These are phyloP conservation scores for Zelopaecilomyces penicillatus DNA, from an alignment of 2,329 filamentous ascomycete species.

Conservation along the genomic window DNA sequence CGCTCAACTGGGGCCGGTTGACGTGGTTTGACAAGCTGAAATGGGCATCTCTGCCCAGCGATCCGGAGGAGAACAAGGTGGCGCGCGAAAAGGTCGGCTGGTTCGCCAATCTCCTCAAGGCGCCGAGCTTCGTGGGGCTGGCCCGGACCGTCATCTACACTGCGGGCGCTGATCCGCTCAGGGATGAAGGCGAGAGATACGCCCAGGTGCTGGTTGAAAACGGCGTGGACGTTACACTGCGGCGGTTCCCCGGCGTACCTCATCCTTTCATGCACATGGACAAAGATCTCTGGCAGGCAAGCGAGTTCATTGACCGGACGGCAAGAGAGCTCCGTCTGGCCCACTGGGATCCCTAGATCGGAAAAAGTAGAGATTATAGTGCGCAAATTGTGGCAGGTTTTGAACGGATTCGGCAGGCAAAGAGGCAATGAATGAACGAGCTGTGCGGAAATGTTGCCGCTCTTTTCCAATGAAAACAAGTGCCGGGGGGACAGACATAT, in stretches of 20 bases:
- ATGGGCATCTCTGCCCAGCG: constrained; percentile 17
- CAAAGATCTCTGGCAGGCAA: constrained; percentile 26
- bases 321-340: constrained; percentile 23
- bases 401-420: too few species aligned
- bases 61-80: constrained; percentile 7
- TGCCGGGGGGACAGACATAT: too few species aligned
- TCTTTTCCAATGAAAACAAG: too few species aligned
- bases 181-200: constrained; percentile 42
- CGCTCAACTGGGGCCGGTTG: constrained; percentile 34
- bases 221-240: constrained; percentile 37
- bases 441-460: too few species aligned
- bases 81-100: constrained; percentile 15
- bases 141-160: constrained; percentile 33
- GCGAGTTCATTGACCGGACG: constrained; percentile 24
- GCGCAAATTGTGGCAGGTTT: too few species aligned
- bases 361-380: neutral
- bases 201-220: constrained; percentile 31
- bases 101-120: constrained; percentile 26
- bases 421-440: too few species aligned
- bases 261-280: constrained; percentile 45
- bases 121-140: constrained; percentile 25
- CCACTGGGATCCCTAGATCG: constrained; percentile 10
- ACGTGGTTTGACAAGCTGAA: constrained; percentile 31
- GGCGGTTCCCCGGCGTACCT: constrained; percentile 38
- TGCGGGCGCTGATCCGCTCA: constrained; percentile 35